These are phyloP conservation scores for Termitomyces sp. DNA, from an alignment of 768 basidiomycete genomes.

Conservation along the genomic window DNA sequence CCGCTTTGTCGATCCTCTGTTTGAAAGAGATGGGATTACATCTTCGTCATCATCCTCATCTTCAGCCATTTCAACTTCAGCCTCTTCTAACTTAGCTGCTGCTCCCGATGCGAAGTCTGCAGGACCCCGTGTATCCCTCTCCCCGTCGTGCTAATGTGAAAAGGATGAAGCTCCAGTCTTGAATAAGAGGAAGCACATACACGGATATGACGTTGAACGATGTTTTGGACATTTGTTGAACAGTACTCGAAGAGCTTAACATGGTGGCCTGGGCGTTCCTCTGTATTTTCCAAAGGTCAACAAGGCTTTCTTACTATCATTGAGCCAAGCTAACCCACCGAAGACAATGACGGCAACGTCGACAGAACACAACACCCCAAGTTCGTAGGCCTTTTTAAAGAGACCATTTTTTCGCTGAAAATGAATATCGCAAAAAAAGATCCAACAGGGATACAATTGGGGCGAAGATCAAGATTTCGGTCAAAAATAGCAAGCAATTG, in stretches of 20 bases:
- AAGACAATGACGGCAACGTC: constrained; percentile 89
- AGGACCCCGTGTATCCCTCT: constrained; percentile 41
- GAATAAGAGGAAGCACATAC: constrained; percentile 21
- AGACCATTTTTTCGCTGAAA: constrained; percentile 81
- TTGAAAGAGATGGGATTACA: constrained; percentile 6
- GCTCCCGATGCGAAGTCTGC: constrained; percentile 36
- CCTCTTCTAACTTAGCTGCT: constrained; percentile 24
- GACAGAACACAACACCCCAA: constrained; percentile 83
- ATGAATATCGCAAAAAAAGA: constrained; percentile 4
- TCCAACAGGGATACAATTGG: constrained; percentile 21
- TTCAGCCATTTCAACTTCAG: constrained; percentile 31
- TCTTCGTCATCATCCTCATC: constrained; percentile 17
- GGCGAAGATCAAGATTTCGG: constrained; percentile 33
- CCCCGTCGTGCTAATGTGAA: constrained; percentile 37
- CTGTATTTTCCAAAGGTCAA: constrained; percentile 37
- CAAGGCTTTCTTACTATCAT: background rate
- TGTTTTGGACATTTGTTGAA: constrained; percentile 61
- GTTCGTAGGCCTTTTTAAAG: constrained; percentile 90
- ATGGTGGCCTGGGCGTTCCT: constrained; percentile 75
- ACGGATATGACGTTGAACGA: constrained; percentile 62
- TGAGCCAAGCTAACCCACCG: constrained; percentile 23
- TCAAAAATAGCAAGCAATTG: constrained; percentile 56
- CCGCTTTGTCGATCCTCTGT: background rate
- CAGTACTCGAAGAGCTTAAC: constrained; percentile 81
- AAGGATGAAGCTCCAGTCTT: constrained; percentile 5